Evolutionary conservation across 176 grass and related monocot genomes (phyloP).

Genomic region (Calamus simplicifolius): DNA sequence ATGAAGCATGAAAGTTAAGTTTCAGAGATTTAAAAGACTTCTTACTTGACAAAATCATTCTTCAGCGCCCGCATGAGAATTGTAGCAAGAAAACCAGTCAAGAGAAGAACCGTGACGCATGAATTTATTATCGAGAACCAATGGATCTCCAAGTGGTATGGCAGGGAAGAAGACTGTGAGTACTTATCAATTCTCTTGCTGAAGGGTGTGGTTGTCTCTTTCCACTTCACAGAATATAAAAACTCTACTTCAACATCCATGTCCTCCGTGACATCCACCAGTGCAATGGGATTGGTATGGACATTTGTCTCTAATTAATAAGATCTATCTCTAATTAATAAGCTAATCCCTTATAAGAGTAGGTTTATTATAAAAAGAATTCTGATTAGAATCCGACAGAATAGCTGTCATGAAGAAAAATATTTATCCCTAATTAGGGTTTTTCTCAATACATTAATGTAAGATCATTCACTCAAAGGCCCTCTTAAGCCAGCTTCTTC

Average conservation of each 20-base stretch:
- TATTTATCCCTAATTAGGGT: too few relatives aligned
- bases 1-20: not conserved
- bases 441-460: too few relatives aligned
- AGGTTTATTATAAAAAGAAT: too few relatives aligned
- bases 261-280: slow-evolving; percentile 77
- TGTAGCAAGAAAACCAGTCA: slow-evolving; percentile 87
- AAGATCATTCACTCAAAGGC: too few relatives aligned
- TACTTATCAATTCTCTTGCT: slow-evolving; percentile 98
- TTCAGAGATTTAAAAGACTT: not conserved
- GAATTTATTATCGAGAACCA: slow-evolving; percentile 99
- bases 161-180: slow-evolving; percentile 66
- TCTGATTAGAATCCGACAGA: too few relatives aligned
- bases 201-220: slow-evolving; percentile 62
- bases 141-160: slow-evolving; percentile 86
- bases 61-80: slow-evolving; percentile 97
- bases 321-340: too few relatives aligned
- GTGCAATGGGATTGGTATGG: slow-evolving; percentile 52
- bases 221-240: slow-evolving; percentile 87
- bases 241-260: slow-evolving; percentile 62
- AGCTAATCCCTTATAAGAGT: too few relatives aligned
- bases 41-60: slow-evolving; percentile 98
- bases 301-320: too few relatives aligned
- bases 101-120: slow-evolving; percentile 78
- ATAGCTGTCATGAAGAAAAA: too few relatives aligned
- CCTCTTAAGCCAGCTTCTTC: too few relatives aligned